Evolutionary conservation across 73 alveolate species (phyloP), one percentile per base, ranked within the genome.

Genomic region (Symbiodinium pilosum): DNA sequence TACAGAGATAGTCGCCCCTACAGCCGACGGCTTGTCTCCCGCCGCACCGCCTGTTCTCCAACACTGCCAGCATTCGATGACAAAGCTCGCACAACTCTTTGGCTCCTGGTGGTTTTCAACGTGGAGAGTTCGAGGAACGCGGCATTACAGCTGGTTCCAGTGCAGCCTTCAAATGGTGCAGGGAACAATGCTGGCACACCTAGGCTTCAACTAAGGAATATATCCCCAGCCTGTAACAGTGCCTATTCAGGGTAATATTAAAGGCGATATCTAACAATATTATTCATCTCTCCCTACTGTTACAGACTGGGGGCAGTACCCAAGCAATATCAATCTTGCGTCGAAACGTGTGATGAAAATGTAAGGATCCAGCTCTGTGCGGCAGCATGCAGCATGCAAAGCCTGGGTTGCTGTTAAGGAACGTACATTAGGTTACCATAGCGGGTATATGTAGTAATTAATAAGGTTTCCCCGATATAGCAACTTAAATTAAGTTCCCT

Each of bases 361-460:
- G 39, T 64, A 64, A 30, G 81, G 81, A 64, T 64, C 41, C 81
- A 64, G 81, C 81, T 64, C 81, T 4, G 81, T 30, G 81, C 81
- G 30, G 81, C 41, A 24, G 81, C 81, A 64, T 64, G 81, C 81
- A 64, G n/a, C n/a, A n/a, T n/a, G n/a, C n/a, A n/a, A n/a, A n/a
- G n/a, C n/a, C n/a, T n/a, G n/a, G n/a, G n/a, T n/a, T n/a, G n/a
- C n/a, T n/a, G n/a, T n/a, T n/a, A n/a, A n/a, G n/a, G n/a, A 64
- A 64, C 39, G 39, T 32, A 28, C 81, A 64, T 38, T 38, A 64
- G 24, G 81, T 38, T 38, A 28, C 3, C 41, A 64, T 20, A n/a
- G n/a, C n/a, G n/a, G n/a, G n/a, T n/a, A n/a, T n/a, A n/a, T n/a
- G n/a, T n/a, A n/a, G n/a, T n/a, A n/a, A n/a, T n/a, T n/a, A n/a